A percentile compares a stretch with the other conserved stretches of the same genome.
These are phyloP conservation scores for Malus hybrid DNA, from an alignment of 331 rosid genomes.

Conservation along the genomic window DNA sequence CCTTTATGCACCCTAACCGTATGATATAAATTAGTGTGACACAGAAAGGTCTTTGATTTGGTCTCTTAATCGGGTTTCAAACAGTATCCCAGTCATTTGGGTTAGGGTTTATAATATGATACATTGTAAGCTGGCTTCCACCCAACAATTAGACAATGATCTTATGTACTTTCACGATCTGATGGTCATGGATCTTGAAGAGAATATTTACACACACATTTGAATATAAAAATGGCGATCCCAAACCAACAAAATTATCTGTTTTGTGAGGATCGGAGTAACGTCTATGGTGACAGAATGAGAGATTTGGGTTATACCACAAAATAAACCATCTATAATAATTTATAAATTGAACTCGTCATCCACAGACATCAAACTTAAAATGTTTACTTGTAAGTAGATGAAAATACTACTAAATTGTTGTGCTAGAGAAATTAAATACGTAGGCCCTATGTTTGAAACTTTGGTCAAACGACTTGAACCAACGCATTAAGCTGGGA, in stretches of 20 bases:
- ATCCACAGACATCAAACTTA: too few species aligned
- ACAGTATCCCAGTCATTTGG: conserved; percentile 23
- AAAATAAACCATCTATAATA: too few species aligned
- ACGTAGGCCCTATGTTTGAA: conserved; percentile 27
- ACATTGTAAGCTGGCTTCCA: conserved; percentile 31
- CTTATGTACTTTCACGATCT: conserved; percentile 36
- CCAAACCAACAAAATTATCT: too few species aligned
- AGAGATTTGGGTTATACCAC: too few species aligned
- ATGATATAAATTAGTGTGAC: conserved; percentile 15
- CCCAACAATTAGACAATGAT: conserved; percentile 54
- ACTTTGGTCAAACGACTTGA: neutral
- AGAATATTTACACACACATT: conserved; percentile 15
- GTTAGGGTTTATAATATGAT: conserved; percentile 16
- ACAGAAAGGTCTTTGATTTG: conserved; percentile 29
- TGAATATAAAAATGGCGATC: too few species aligned
- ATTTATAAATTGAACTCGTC: too few species aligned
- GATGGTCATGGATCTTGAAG: conserved; percentile 28
- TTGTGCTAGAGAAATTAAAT: neutral
- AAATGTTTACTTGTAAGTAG: too few species aligned
- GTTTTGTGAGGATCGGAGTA: too few species aligned
- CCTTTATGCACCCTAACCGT: conserved; percentile 40
- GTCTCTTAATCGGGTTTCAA: conserved; percentile 26
- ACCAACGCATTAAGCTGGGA: conserved; percentile 1
- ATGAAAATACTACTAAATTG: too few species aligned
- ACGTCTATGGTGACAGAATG: too few species aligned